Base-by-base conservation (phyloP, 148 eudicot genomes). In the Rhododendron mucronatum region DNA sequence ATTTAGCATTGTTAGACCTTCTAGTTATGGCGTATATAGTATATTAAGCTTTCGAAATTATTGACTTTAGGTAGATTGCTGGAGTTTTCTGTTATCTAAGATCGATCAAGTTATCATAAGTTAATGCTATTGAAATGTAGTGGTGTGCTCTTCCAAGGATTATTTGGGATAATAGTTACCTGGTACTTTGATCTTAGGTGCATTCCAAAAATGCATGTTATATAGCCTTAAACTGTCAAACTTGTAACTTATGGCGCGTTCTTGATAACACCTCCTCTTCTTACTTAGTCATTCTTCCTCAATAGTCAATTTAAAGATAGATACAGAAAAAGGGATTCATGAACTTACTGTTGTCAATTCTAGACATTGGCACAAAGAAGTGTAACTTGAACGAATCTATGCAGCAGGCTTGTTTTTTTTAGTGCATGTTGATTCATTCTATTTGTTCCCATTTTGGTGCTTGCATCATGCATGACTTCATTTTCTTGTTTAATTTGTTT, bases 401-500 rank as follows among this genome's bases (percentile, higher is more conserved):
- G 23, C 35, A 63, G 18, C 12, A 35, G 30, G 16, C 78, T n/a
- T 26, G 37, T 83, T 45, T 47, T 37, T 39, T 83, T 63, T 74
- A 37, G 41, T 59, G 69, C 35, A 39, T 37, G 33, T 20, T 55
- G 55, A 26, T 67, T 47, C 59, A 67, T 35, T 74, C 51, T 35
- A 69, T 33, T 4, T 87, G 26, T 78, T 33, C 45, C 81, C 45
- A 16, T 20, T 82, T 76, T 12, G 69, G 67, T 82, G 61, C 30
- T 71, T 82, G 48, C 57, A 59, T 44, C 35, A 30, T 41, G 77
- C 21, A n/a, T 4, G 45, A 11, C 37, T 69, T 65, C 71, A 61
- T 84, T 88, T 26, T 80, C 18, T 86, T 11, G 23, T 26, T 81
- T 86, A 20, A n/a, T 23, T 23, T 82, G 8, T 12, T 26, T 47